Evolutionary conservation across 2,329 filamentous ascomycete species (phyloP), one percentile per base, ranked within the genome.

Genomic region (Colletotrichum theobromicola): DNA sequence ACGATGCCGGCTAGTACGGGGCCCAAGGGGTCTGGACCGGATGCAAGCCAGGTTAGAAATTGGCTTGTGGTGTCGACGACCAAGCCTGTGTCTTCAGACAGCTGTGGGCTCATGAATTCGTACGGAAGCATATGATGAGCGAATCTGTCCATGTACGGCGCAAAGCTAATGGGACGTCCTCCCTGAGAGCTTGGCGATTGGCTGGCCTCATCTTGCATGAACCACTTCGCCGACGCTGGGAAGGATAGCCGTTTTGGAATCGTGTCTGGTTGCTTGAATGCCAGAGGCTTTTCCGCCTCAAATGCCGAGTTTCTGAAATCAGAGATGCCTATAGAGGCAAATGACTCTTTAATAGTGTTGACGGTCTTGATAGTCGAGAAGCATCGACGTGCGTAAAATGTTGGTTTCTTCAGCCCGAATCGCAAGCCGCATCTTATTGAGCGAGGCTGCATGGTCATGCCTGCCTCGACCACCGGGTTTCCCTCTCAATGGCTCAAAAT

Each of bases 1-100:
- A 84, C 77, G 15, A 83, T 81, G 24, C 78, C 79, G 7, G 81
- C 80, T 30, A 85, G 72, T 16, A 81, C 76, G 37, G 79, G 79
- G 46, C 84, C 82, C 18, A 77, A 76, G 30, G 77, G 63, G 18
- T 82, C 79, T 12, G 66, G 65, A 61, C 46, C 60, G 15, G 68
- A 65, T 15, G 71, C 55, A 8, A 77, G 71, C 76, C 76, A 77
- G n/a, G 60, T 57, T 32, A 76, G 71, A 18, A 77, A 77, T 12
- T 55, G 71, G 21, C 37, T 66, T 3, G 61, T 67, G 5, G 74
- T 55, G 26, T 75, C 46, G 13, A 71, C 35, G 18, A 66, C 16
- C 5, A 68, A 12, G 26, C 37, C 62, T 16, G 67, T 61, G 6
- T 75, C 63, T 26, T 75, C 75, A 28, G 63, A 62, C 32, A 64